These are phyloP conservation scores for Coemansia biformis DNA, from an alignment of 192 early-diverging fungal species.

Conservation along the genomic window DNA sequence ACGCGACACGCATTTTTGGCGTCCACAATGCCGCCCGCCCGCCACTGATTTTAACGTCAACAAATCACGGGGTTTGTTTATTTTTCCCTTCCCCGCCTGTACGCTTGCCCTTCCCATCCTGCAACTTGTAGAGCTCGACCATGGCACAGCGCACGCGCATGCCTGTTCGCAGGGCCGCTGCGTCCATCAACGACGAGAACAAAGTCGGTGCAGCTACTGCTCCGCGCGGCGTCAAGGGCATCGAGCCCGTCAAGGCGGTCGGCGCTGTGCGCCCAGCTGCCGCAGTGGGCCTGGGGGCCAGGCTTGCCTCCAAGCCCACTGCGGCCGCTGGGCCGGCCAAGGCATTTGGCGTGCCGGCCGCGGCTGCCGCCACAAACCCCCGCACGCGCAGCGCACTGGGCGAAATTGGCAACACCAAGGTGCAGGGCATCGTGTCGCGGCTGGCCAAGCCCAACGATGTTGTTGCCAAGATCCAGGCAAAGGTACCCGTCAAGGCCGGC, in stretches of 20 bases:
- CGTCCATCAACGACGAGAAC: constrained; percentile 40
- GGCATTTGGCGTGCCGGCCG: constrained; percentile 11
- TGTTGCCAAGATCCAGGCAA: constrained; percentile 3
- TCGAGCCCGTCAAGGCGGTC: constrained; percentile 11
- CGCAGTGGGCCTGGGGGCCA: too few relatives aligned
- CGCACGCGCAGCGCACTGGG: constrained; percentile 29
- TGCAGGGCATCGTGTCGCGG: constrained; percentile 8
- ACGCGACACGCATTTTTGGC: too few relatives aligned
- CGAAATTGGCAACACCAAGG: constrained; percentile 17
- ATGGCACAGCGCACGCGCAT: constrained; percentile 43
- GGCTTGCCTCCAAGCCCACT: not conserved
- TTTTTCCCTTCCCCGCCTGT: not conserved
- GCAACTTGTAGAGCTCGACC: constrained; percentile 19
- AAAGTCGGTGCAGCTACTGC: constrained; percentile 9
- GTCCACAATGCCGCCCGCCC: too few relatives aligned
- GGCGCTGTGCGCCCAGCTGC: not conserved
- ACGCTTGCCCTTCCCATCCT: not conserved
- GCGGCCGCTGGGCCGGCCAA: constrained; percentile 9
- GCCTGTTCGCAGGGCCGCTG: constrained; percentile 21
- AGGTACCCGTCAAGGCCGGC: constrained; percentile 2
- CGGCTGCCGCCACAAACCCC: constrained; percentile 2
- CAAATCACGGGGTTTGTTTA: not conserved
- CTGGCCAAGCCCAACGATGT: constrained; percentile 28
- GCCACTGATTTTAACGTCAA: not conserved
- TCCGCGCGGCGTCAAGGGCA: constrained; percentile 5